Conservation (phyloP, 768 basidiomycete species). For the Infundibulicybe gibba region DNA sequence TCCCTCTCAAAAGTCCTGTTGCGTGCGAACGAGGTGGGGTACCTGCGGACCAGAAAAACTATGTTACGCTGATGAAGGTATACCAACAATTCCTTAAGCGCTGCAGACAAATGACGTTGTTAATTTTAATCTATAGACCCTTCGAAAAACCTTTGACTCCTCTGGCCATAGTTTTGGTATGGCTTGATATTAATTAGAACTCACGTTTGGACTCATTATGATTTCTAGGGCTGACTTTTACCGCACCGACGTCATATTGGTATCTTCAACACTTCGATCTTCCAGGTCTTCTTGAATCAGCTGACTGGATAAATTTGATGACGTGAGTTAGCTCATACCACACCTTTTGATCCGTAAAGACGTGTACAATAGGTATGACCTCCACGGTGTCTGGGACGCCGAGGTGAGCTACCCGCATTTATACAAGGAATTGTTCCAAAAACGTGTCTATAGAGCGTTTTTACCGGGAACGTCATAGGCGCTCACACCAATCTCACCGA, state of each 20-base stretch:
- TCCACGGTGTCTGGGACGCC: slow-evolving; percentile 22
- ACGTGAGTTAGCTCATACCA: background rate
- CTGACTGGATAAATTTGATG: slow-evolving; percentile 17
- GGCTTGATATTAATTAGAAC: no score
- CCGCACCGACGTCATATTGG: slow-evolving; percentile 22
- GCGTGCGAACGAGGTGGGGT: background rate
- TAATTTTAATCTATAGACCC: no score
- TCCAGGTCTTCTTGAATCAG: slow-evolving; percentile 10
- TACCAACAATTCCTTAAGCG: background rate
- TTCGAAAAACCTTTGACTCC: no score
- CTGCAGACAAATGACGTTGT: no score
- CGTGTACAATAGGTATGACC: slow-evolving; percentile 19
- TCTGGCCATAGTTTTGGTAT: no score
- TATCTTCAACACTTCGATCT: slow-evolving; percentile 27
- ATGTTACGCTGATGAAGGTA: background rate
- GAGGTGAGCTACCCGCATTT: slow-evolving; percentile 2
- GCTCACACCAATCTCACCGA: slow-evolving; percentile 16
- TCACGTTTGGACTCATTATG: no score
- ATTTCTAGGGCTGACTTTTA: slow-evolving; percentile 16
- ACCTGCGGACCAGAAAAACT: background rate
- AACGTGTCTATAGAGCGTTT: background rate
- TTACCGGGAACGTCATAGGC: background rate
- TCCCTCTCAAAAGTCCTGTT: background rate
- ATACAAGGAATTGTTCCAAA: slow-evolving; percentile 13
- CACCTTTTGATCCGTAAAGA: background rate